A percentile compares a stretch with the other conserved stretches of the same genome.
Evolutionary conservation across 768 basidiomycete species (phyloP).

Genomic region (Calocybe cyanea): DNA sequence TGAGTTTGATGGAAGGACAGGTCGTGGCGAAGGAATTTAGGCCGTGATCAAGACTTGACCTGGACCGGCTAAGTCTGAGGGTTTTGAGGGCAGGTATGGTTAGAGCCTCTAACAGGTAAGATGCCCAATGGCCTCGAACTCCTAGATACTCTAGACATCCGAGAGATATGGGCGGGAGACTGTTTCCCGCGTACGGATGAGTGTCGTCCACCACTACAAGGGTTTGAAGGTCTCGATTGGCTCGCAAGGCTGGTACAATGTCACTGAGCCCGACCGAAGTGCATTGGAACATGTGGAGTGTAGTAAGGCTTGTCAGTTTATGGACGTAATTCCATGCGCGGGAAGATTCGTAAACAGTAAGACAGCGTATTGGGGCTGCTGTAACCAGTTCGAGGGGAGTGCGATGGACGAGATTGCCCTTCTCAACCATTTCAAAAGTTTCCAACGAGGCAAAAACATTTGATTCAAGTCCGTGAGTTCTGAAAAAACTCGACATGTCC

Average conservation of each 20-base stretch:
- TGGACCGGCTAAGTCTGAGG: slow-evolving; percentile 13
- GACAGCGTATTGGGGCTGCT: slow-evolving; percentile 3
- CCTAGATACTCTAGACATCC: slow-evolving; percentile 34
- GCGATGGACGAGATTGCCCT: slow-evolving; percentile 1
- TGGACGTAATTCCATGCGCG: slow-evolving; percentile 20
- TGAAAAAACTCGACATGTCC: slow-evolving; percentile 30
- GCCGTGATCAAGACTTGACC: not conserved
- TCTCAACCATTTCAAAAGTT: slow-evolving; percentile 26
- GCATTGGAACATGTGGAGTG: slow-evolving; percentile 13
- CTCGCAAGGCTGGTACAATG: slow-evolving; percentile 15
- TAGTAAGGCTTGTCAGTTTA: slow-evolving; percentile 10
- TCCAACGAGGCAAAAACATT: slow-evolving; percentile 25
- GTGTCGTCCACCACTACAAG: slow-evolving; percentile 20
- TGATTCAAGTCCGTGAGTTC: slow-evolving; percentile 22
- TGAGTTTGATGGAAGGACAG: slow-evolving; percentile 20
- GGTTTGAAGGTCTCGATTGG: slow-evolving; percentile 24
- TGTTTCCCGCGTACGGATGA: not conserved
- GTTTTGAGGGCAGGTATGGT: slow-evolving; percentile 8
- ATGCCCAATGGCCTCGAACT: slow-evolving; percentile 17
- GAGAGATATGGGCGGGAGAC: slow-evolving; percentile 19
- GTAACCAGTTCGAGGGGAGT: slow-evolving; percentile 8
- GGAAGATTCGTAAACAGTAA: slow-evolving; percentile 3
- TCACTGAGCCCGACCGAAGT: slow-evolving; percentile 1
- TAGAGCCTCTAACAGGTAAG: slow-evolving; percentile 10
- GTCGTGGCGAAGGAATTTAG: too few species aligned